phyloP scores from a whole-genome alignment of 345 rosid species.

The Viola odorata region DNA sequence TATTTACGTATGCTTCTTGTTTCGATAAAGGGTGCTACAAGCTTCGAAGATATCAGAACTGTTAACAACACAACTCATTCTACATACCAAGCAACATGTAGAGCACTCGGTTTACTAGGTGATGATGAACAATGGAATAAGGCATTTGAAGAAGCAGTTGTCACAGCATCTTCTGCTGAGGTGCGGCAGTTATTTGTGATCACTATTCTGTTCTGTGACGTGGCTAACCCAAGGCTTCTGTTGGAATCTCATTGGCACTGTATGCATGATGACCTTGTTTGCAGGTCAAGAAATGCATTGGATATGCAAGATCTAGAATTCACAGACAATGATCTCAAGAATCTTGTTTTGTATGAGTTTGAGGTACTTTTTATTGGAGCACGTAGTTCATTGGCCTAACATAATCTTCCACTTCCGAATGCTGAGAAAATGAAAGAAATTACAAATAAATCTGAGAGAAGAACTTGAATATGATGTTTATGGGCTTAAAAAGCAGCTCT shows the following conservation, averaged over 20 bases:
- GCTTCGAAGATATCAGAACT: background rate
- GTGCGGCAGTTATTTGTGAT: background rate
- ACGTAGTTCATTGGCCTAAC: background rate
- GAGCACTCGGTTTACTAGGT: background rate
- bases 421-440: background rate
- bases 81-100: background rate
- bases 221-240: too few species aligned
- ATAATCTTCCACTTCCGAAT: background rate
- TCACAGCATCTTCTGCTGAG: background rate
- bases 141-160: background rate
- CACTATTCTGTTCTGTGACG: background rate
- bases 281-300: background rate
- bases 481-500: background rate
- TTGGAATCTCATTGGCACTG: background rate
- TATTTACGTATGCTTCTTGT: background rate
- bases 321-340: background rate
- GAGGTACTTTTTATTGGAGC: background rate
- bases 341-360: background rate
- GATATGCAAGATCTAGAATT: background rate
- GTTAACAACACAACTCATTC: background rate
- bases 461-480: background rate
- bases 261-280: background rate
- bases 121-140: background rate
- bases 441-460: background rate
- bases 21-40: background rate